A percentile compares a stretch with the other conserved stretches of the same genome.
Conservation (phyloP, 2,329 filamentous ascomycete species). For the Pseudogymnoascus sp. region DNA sequence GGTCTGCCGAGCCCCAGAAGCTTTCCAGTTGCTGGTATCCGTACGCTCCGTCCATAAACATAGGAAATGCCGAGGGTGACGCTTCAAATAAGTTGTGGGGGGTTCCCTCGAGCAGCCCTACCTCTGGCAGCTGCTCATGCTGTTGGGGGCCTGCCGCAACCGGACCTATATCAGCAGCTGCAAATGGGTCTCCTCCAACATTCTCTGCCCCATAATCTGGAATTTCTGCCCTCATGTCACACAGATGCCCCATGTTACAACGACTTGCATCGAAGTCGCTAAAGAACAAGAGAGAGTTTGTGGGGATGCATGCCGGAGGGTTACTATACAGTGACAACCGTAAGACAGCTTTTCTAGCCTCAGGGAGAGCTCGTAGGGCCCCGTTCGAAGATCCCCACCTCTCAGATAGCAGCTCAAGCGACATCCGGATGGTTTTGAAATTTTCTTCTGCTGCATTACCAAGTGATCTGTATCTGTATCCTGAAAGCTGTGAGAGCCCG, state of each 20-base stretch:
- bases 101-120: background rate
- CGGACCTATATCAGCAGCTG: background rate
- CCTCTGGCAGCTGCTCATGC: background rate
- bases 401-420: background rate
- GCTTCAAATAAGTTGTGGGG: background rate
- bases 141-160: background rate
- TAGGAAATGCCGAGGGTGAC: background rate
- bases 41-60: background rate
- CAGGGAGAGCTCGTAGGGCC: constrained; percentile 2
- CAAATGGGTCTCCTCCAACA: background rate
- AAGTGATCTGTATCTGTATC: constrained; percentile 5
- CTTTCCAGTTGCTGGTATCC: constrained; percentile 5
- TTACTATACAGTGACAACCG: background rate
- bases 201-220: background rate
- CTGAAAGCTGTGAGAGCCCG: constrained; percentile 7
- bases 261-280: background rate
- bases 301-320: constrained; percentile 2
- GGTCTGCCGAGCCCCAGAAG: constrained; percentile 4
- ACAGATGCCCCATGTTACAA: constrained; percentile 6
- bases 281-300: background rate
- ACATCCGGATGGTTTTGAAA: constrained; percentile 8
- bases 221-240: background rate
- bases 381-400: constrained; percentile 7
- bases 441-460: constrained; percentile 5
- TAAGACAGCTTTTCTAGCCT: constrained; percentile 5